These are phyloP conservation scores for Nannochloris sp. DNA, from an alignment of 139 green algal species.

Conservation along the genomic window DNA sequence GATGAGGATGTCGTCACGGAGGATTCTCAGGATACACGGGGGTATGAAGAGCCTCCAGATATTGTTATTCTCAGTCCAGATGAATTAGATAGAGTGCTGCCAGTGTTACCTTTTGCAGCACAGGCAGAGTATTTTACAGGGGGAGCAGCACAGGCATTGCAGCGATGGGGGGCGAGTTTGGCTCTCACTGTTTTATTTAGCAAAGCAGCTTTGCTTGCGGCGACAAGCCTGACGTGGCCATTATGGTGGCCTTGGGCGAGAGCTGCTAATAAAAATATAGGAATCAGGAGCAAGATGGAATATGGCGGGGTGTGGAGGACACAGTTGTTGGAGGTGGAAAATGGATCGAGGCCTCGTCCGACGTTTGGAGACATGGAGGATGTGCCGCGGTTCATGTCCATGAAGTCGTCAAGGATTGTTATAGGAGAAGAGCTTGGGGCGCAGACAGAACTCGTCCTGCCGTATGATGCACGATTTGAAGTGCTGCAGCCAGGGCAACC, in stretches of 20 bases:
- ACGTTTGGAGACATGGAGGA: constrained; percentile 7
- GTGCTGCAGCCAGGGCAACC: constrained; percentile 42
- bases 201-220: constrained; percentile 52
- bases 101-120: constrained; percentile 36
- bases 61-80: constrained; percentile 17
- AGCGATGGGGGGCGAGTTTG: constrained; percentile 40
- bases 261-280: constrained; percentile 22
- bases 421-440: constrained; percentile 59
- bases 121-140: constrained; percentile 46
- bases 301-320: constrained; percentile 59
- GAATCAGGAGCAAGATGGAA: constrained; percentile 28
- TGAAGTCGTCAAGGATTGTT: constrained; percentile 32
- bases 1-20: background rate
- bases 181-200: constrained; percentile 41
- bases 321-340: constrained; percentile 36
- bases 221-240: constrained; percentile 52
- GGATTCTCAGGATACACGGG: background rate
- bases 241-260: constrained; percentile 60
- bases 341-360: constrained; percentile 12
- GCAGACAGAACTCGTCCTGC: constrained; percentile 48
- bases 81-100: constrained; percentile 44
- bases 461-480: constrained; percentile 47
- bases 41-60: constrained; percentile 9
- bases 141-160: constrained; percentile 26
- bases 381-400: constrained; percentile 1